Conservation (phyloP, 2,329 filamentous ascomycete species). For the Cladophialophora bantiana region DNA sequence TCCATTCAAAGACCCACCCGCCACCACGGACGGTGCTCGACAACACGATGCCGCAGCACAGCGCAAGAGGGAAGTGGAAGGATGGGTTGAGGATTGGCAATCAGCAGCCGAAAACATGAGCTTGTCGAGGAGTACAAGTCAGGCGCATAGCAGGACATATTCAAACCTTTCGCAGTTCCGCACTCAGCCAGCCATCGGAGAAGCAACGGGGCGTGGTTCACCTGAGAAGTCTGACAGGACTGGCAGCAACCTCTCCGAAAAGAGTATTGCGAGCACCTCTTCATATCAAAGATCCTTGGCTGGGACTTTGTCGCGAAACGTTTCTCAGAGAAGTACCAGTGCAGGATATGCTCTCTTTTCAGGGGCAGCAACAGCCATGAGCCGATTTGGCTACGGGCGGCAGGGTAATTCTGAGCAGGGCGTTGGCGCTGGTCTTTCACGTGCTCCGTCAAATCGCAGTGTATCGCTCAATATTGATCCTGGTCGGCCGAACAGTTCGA, state of each 20-base stretch:
- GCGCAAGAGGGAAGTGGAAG: conserved; percentile 40
- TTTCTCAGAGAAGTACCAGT: conserved; percentile 39
- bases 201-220: conserved; percentile 33
- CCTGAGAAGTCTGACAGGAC: conserved; percentile 60
- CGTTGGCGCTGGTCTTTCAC: conserved; percentile 18
- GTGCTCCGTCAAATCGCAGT: conserved; percentile 39
- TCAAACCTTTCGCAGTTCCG: conserved; percentile 39
- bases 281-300: conserved; percentile 43
- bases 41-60: conserved; percentile 30
- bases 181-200: conserved; percentile 36
- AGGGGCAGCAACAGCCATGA: conserved; percentile 40
- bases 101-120: conserved; percentile 40
- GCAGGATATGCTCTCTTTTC: conserved; percentile 39
- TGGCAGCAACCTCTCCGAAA: conserved; percentile 65
- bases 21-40: conserved; percentile 11
- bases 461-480: conserved; percentile 35
- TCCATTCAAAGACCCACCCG: conserved; percentile 38
- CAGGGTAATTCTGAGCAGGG: conserved; percentile 11
- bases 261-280: conserved; percentile 43
- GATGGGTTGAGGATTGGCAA: conserved; percentile 42
- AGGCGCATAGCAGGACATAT: conserved; percentile 39
- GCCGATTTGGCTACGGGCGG: conserved; percentile 27
- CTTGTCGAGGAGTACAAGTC: conserved; percentile 39
- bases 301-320: conserved; percentile 45
- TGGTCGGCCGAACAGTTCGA: conserved; percentile 3